Evolutionary conservation across 2,329 filamentous ascomycete species (phyloP).

Genomic region (Parafenestella ontariensis): DNA sequence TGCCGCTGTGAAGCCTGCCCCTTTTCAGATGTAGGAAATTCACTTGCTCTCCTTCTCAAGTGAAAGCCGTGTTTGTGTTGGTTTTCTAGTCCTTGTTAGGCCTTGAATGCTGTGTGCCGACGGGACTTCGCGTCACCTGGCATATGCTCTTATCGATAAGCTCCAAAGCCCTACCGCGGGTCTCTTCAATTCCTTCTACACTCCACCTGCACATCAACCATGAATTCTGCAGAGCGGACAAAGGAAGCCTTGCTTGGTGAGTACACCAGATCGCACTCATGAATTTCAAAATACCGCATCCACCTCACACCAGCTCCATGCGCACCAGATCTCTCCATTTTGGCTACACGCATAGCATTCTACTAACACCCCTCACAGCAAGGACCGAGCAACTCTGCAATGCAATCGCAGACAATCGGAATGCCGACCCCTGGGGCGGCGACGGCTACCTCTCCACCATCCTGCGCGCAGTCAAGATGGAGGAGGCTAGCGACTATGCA

Average conservation of each 20-base stretch:
- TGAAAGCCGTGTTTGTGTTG: background rate
- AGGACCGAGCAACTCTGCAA: slow-evolving; percentile 51
- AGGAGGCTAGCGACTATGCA: slow-evolving; percentile 43
- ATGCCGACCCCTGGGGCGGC: slow-evolving; percentile 28
- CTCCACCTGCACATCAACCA: slow-evolving; percentile 20
- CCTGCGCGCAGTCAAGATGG: slow-evolving; percentile 59
- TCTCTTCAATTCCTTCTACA: background rate
- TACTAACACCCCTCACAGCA: slow-evolving; percentile 28
- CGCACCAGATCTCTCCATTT: background rate
- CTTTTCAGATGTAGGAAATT: background rate
- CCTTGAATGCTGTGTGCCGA: background rate
- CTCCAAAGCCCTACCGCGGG: background rate
- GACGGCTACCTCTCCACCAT: slow-evolving; percentile 60
- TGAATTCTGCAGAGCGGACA: slow-evolving; percentile 53
- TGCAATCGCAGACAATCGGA: slow-evolving; percentile 56
- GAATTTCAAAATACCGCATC: background rate
- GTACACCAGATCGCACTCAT: background rate
- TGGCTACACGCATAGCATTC: background rate
- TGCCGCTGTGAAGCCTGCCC: background rate
- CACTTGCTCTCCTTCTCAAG: background rate
- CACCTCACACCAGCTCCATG: background rate
- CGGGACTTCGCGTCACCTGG: too few species aligned
- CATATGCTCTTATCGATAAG: slow-evolving; percentile 1
- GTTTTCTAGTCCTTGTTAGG: background rate
- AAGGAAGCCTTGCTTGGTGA: slow-evolving; percentile 50